Base-by-base conservation (phyloP, 352 stramenopile genomes). In the Phytophthora podocarpi region DNA sequence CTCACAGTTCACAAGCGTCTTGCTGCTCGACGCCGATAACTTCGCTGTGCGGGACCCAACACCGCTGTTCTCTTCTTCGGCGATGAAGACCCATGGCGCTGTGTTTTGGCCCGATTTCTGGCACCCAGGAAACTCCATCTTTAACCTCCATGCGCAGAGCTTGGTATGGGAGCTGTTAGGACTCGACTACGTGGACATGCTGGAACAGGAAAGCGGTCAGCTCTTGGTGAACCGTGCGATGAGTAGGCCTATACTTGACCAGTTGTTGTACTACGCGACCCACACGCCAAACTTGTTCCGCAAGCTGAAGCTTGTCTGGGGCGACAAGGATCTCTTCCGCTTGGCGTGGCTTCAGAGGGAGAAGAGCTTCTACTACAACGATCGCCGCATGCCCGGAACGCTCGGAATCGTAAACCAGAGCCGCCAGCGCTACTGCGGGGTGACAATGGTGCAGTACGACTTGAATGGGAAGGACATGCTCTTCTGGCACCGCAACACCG, bases 301-400 rank as follows among this genome's bases (percentile, higher is more conserved):
- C 1, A 83, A 82, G 35, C 45, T 82, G 27, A 76, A 82, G 32
- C 67, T 86, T 18, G 69, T 80, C 12, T 86, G 73, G 68, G 76
- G 76, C 23, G 76, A 86, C 61, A 86, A 86, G 28, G 76, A 86
- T 41, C 56, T 86, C 1, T 86, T 83, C 24, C 74, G 76, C n/a
- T 64, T 86, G 34, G 54, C 76, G 7, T 86, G 76, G 76, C 56
- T 80, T 26, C 72, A 80, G 16, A 64, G 61, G 40, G 39, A 52
- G 12, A 56, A 41, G 12, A 39, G 32, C 0, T 81, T 80, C n/a
- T 66, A 70, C 55, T 86, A 72, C 46, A 82, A 80, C 24, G 63
- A 66, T 21, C 48, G 48, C 6, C 72, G 66, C 9, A 32, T 81
- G 12, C 76, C 74, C 13, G 74, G 73, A n/a, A 70, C 70, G 1